phyloP scores from a whole-genome alignment of 1,284 basidiomycete species.

The Boletus smithii region DNA sequence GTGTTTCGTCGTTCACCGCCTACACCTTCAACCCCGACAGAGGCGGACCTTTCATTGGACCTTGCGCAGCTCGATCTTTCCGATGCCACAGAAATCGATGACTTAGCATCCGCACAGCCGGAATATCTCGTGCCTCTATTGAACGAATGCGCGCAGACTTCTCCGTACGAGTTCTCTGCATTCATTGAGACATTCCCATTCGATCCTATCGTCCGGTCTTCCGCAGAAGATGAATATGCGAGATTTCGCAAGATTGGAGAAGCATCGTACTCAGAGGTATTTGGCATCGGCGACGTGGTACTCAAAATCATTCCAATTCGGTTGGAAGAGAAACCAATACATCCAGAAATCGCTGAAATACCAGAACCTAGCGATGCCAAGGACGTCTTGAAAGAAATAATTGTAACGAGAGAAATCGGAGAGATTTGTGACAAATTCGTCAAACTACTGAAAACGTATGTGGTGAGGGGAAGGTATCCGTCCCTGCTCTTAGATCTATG shows the following conservation, averaged over 20 bases:
- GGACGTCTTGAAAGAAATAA: slow-evolving; percentile 85
- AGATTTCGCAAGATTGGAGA: slow-evolving; percentile 87
- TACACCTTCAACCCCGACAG: slow-evolving; percentile 46
- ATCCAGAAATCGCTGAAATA: slow-evolving; percentile 42
- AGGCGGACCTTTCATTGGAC: slow-evolving; percentile 56
- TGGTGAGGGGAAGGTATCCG: slow-evolving; percentile 87
- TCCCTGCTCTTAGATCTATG: slow-evolving; percentile 74
- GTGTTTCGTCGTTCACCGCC: slow-evolving; percentile 40
- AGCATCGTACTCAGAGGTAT: slow-evolving; percentile 98
- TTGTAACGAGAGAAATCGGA: slow-evolving; percentile 79
- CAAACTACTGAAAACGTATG: slow-evolving; percentile 73
- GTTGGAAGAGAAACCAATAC: slow-evolving; percentile 40
- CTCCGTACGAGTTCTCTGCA: slow-evolving; percentile 70
- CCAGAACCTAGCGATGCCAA: slow-evolving; percentile 67
- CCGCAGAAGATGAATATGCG: slow-evolving; percentile 22
- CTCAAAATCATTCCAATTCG: slow-evolving; percentile 76
- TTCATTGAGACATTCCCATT: slow-evolving; percentile 77
- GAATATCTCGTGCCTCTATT: slow-evolving; percentile 59
- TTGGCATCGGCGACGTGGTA: slow-evolving; percentile 79
- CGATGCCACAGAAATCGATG: slow-evolving; percentile 15
- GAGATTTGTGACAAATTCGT: slow-evolving; percentile 74
- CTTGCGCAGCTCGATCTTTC: slow-evolving; percentile 49
- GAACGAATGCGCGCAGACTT: slow-evolving; percentile 61
- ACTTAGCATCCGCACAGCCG: slow-evolving; percentile 31
- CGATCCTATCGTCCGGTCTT: slow-evolving; percentile 54